phyloP scores from a whole-genome alignment of 441 rosid genomes.

The Erysimum pusillum region DNA sequence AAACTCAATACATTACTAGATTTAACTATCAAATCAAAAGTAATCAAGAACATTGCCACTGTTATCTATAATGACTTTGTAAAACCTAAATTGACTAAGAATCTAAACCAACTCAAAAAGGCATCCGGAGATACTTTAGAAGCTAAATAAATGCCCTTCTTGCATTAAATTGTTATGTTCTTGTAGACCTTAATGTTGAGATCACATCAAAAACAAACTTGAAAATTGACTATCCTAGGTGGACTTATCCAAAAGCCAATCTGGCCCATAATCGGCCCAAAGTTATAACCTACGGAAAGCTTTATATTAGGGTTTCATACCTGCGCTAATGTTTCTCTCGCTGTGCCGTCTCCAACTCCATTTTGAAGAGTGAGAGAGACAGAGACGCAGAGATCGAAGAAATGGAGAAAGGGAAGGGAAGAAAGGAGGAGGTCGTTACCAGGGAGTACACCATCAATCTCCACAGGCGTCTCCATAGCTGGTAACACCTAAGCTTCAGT shows the following conservation, averaged over 20 bases:
- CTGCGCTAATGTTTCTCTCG: neutral
- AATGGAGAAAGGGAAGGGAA: conserved; percentile 79
- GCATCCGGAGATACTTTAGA: neutral
- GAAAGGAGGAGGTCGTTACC: conserved; percentile 92
- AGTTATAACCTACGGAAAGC: neutral
- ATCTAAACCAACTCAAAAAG: too few species aligned
- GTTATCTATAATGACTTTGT: neutral
- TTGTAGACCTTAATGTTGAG: too few species aligned
- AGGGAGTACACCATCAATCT: conserved; percentile 91
- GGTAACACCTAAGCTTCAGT: conserved; percentile 50
- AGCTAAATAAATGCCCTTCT: neutral
- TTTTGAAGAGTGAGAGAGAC: conserved; percentile 42
- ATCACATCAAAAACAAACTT: too few species aligned
- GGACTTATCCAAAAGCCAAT: conserved; percentile 1
- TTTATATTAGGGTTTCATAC: conserved; percentile 26
- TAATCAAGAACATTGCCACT: neutral
- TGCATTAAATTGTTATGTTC: too few species aligned
- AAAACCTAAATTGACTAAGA: too few species aligned
- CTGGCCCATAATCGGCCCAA: neutral
- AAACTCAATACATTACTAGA: neutral
- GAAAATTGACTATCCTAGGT: too few species aligned
- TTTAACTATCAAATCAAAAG: neutral
- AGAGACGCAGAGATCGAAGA: conserved; percentile 40
- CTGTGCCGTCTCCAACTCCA: conserved; percentile 41
- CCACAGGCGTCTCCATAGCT: conserved; percentile 91